A percentile compares a stretch with the other conserved stretches of the same genome.
These are phyloP conservation scores for Phoenix dactylifera DNA, from an alignment of 176 grass and related monocot species.

Conservation along the genomic window DNA sequence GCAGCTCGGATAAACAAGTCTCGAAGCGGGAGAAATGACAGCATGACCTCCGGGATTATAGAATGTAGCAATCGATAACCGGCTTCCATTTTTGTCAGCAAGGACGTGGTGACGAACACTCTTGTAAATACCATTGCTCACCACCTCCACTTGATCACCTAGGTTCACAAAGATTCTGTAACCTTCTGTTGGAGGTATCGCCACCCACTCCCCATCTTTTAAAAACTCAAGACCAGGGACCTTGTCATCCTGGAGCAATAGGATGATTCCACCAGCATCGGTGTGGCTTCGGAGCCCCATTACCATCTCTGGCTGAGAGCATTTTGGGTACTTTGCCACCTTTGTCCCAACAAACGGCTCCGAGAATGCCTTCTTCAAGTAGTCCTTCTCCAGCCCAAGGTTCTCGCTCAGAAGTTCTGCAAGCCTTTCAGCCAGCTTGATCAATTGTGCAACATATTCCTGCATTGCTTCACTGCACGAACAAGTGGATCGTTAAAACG, in stretches of 20 bases:
- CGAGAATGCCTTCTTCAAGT: conserved; percentile 42
- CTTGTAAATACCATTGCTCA: conserved; percentile 59
- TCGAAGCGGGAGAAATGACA: conserved; percentile 44
- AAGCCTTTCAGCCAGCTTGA: conserved; percentile 42
- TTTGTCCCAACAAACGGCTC: conserved; percentile 47
- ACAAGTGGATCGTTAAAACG: neutral
- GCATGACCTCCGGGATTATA: conserved; percentile 48
- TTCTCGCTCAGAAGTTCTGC: conserved; percentile 53
- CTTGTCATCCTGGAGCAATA: conserved; percentile 41
- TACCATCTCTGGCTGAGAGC: conserved; percentile 38
- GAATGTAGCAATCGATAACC: conserved; percentile 46
- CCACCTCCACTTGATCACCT: conserved; percentile 56
- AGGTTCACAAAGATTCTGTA: conserved; percentile 55
- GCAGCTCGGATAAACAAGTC: conserved; percentile 53
- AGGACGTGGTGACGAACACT: conserved; percentile 49
- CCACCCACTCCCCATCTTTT: conserved; percentile 50
- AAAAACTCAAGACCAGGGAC: conserved; percentile 62
- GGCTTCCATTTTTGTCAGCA: conserved; percentile 42
- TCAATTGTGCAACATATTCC: conserved; percentile 33
- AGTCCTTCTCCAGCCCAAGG: conserved; percentile 48
- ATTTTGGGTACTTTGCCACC: conserved; percentile 60
- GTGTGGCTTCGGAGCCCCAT: conserved; percentile 49
- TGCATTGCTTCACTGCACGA: conserved; percentile 28
- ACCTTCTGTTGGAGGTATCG: conserved; percentile 41
- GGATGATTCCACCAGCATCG: conserved; percentile 57